Percentiles rank a stretch among this genome's conserved stretches.
These are phyloP conservation scores for Calamus simplicifolius DNA, from an alignment of 176 grass and related monocot species.

Conservation along the genomic window DNA sequence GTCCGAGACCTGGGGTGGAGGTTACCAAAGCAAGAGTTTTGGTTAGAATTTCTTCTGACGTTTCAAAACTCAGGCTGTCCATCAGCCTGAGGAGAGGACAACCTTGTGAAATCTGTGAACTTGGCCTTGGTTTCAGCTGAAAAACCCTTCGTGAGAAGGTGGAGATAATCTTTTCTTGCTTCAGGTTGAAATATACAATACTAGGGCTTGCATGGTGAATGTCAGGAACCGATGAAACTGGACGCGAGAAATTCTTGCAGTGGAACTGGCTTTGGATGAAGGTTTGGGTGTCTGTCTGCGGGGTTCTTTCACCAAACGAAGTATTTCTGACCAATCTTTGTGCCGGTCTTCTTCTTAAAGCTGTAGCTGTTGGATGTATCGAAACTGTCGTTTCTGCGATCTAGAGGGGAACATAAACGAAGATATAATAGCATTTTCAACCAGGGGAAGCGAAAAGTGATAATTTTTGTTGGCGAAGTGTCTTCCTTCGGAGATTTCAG, in stretches of 20 bases:
- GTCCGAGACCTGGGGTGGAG: not conserved
- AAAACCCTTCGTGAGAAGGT: too few species aligned
- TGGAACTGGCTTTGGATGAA: not conserved
- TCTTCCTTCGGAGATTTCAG: not conserved
- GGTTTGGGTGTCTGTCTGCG: not conserved
- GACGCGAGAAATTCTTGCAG: not conserved
- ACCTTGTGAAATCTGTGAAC: not conserved
- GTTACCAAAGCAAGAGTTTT: not conserved
- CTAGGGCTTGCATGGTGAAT: not conserved
- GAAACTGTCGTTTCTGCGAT: not conserved
- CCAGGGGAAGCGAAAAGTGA: not conserved
- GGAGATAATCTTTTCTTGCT: too few species aligned
- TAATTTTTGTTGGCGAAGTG: not conserved
- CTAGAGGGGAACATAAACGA: not conserved
- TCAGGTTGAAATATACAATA: too few species aligned
- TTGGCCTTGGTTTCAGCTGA: not conserved
- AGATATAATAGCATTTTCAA: not conserved
- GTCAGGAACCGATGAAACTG: conserved; percentile 1
- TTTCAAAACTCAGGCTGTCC: too few species aligned
- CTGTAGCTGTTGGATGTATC: not conserved
- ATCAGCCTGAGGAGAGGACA: too few species aligned
- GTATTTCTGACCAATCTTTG: not conserved
- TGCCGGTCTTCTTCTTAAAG: not conserved
- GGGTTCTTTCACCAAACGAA: too few species aligned
- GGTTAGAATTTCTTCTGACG: not conserved